A percentile compares a stretch with the other conserved stretches of the same genome.
Evolutionary conservation across 441 rosid species (phyloP).

Genomic region (Adansonia grandidieri): DNA sequence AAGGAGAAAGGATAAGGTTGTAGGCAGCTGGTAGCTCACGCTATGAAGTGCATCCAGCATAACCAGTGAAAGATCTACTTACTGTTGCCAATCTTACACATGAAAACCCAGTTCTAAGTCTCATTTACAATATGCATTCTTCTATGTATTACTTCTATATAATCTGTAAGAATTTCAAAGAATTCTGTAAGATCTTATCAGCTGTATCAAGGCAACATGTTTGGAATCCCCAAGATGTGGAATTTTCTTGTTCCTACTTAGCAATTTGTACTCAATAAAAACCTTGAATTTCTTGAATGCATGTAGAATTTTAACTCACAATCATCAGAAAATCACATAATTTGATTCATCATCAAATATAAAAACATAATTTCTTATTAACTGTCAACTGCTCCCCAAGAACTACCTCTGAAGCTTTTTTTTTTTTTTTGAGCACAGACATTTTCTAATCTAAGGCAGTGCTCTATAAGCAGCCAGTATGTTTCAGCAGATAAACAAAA

Average conservation of each 20-base stretch:
- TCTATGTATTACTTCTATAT: neutral
- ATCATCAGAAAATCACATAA: neutral
- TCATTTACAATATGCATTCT: neutral
- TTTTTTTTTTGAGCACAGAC: neutral
- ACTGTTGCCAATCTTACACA: neutral
- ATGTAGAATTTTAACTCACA: neutral
- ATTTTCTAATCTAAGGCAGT: neutral
- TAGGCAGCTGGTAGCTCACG: neutral
- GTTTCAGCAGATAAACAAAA: constrained; percentile 1
- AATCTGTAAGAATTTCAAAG: neutral
- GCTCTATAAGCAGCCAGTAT: neutral
- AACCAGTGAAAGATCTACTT: neutral
- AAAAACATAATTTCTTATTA: neutral
- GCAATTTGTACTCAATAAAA: neutral
- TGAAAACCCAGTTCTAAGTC: neutral
- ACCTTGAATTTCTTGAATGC: neutral
- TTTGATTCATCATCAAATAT: neutral
- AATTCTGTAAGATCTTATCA: neutral
- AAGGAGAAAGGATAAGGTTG: neutral
- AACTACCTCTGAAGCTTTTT: neutral
- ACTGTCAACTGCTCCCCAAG: neutral
- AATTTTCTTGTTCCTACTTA: neutral
- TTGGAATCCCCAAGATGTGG: neutral
- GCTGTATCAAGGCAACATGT: neutral
- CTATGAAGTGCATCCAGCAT: constrained; percentile 8